A percentile compares a stretch with the other conserved stretches of the same genome.
These are phyloP conservation scores for Dendrothele bispora DNA, from an alignment of 768 basidiomycete species.

Conservation along the genomic window DNA sequence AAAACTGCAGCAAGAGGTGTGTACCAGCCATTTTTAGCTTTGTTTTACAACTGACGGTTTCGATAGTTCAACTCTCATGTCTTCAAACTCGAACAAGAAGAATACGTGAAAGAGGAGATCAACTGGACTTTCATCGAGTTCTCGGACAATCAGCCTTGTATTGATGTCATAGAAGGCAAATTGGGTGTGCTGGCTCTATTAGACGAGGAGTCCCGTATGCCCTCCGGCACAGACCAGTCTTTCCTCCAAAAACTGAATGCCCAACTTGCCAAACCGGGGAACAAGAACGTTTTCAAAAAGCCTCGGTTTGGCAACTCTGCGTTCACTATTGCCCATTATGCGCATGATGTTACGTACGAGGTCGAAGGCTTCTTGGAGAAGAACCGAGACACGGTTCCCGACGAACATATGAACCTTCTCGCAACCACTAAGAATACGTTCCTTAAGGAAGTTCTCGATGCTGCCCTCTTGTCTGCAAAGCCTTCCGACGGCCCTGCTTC, in stretches of 20 bases:
- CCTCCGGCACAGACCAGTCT: conserved; percentile 87
- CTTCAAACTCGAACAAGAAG: conserved; percentile 98
- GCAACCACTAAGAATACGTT: conserved; percentile 88
- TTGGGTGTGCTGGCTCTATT: conserved; percentile 92
- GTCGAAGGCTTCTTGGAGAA: conserved; percentile 98
- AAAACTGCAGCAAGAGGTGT: conserved; percentile 94
- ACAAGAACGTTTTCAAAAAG: conserved; percentile 93
- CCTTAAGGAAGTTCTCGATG: conserved; percentile 91
- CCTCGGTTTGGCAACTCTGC: conserved; percentile 97
- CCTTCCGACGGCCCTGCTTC: conserved; percentile 68
- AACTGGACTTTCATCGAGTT: conserved; percentile 99
- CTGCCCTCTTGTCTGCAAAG: conserved; percentile 77
- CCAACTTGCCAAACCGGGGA: conserved; percentile 82
- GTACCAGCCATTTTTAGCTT: conserved; percentile 11
- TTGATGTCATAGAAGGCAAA: conserved; percentile 97
- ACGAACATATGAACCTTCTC: conserved; percentile 92
- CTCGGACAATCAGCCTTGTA: conserved; percentile 98
- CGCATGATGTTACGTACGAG: conserved; percentile 97
- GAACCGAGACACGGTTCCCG: conserved; percentile 97
- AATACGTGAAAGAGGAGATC: conserved; percentile 97
- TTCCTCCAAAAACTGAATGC: conserved; percentile 90
- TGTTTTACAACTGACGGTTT: background rate
- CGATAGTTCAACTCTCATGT: conserved; percentile 96
- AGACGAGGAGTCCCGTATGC: conserved; percentile 97
- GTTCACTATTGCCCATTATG: conserved; percentile 98